These are phyloP conservation scores for Aphanomyces euteiches DNA, from an alignment of 352 stramenopile species.

Conservation along the genomic window DNA sequence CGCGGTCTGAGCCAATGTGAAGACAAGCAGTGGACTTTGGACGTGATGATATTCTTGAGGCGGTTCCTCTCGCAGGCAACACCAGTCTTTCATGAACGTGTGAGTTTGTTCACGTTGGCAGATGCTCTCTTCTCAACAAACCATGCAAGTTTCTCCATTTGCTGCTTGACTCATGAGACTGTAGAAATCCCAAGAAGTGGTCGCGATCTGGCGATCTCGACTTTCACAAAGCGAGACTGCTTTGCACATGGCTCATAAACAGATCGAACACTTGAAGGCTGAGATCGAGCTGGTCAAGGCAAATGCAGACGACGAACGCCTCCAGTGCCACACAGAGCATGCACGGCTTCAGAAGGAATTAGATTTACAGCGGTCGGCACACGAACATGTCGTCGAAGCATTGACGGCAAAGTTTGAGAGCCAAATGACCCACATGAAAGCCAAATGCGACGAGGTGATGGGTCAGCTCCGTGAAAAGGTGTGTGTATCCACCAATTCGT, in stretches of 20 bases:
- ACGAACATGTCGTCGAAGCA: constrained; percentile 63
- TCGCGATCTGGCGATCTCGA: not conserved
- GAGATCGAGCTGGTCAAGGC: constrained; percentile 14
- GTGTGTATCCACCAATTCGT: not conserved
- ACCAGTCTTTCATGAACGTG: constrained; percentile 46
- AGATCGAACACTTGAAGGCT: not conserved
- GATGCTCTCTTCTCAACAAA: constrained; percentile 52
- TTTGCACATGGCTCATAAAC: constrained; percentile 3
- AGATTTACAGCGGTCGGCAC: constrained; percentile 31
- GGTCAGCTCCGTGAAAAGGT: constrained; percentile 79
- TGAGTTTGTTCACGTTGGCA: constrained; percentile 41
- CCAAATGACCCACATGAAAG: constrained; percentile 56
- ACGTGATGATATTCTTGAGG: constrained; percentile 56
- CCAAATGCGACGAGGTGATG: constrained; percentile 63
- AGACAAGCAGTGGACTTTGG: constrained; percentile 64
- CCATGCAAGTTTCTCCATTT: not conserved
- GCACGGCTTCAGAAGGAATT: constrained; percentile 15
- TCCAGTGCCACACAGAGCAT: not conserved
- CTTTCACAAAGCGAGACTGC: constrained; percentile 8
- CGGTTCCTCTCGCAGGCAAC: constrained; percentile 46
- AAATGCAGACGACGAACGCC: not conserved
- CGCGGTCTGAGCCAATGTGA: constrained; percentile 56
- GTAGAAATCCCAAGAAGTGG: constrained; percentile 20
- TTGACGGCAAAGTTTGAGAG: constrained; percentile 57
- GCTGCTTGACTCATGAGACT: not conserved